A percentile compares a stretch with the other conserved stretches of the same genome.
These are phyloP conservation scores for Syzygium malaccense DNA, from an alignment of 441 rosid genomes.

Conservation along the genomic window DNA sequence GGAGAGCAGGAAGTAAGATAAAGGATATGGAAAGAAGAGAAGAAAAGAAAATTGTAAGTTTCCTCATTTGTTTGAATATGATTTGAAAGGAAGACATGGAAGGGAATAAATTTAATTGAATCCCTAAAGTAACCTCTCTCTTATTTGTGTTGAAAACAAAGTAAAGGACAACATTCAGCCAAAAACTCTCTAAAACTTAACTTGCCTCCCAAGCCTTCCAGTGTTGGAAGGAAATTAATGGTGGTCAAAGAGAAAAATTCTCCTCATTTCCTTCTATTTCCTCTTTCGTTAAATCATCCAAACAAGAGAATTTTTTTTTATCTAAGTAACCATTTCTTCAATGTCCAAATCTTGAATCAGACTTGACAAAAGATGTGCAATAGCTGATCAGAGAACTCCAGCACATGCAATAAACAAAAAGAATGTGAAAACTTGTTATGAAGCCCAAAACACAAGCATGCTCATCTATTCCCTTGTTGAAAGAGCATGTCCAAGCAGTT, in stretches of 20 bases:
- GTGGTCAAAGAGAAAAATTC: neutral
- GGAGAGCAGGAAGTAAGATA: neutral
- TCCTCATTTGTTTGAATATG: neutral
- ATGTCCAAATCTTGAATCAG: neutral
- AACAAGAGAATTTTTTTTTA: neutral
- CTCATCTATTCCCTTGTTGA: neutral
- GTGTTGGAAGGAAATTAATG: neutral
- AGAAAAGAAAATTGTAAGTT: neutral
- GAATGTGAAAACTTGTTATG: neutral
- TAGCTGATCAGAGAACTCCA: neutral
- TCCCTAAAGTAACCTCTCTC: neutral
- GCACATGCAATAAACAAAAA: neutral
- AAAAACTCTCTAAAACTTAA: neutral
- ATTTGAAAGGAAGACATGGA: neutral
- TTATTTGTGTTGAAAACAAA: neutral
- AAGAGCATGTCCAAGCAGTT: neutral
- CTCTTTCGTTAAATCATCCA: neutral
- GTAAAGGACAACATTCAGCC: neutral
- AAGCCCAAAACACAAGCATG: neutral
- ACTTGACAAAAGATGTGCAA: neutral
- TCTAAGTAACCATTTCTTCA: neutral
- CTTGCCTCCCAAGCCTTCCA: neutral
- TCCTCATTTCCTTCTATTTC: neutral
- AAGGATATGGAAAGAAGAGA: neutral
- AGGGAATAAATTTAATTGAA: neutral